These are phyloP conservation scores for Thelonectria rubi DNA, from an alignment of 2,329 filamentous ascomycete species.

Conservation along the genomic window DNA sequence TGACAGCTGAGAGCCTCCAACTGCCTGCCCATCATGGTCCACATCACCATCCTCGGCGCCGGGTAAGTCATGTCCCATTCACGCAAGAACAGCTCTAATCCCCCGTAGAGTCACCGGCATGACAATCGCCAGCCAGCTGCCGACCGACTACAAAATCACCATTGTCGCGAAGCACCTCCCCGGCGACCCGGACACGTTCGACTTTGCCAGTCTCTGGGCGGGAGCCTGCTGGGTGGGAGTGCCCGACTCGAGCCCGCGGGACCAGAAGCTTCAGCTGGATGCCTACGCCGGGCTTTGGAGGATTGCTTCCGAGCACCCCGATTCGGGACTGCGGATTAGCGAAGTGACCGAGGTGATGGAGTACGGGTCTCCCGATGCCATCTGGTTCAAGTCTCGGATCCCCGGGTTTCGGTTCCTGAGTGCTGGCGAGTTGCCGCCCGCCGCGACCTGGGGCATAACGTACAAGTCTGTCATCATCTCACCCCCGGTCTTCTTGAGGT, in stretches of 20 bases:
- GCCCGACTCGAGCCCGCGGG: slow-evolving; percentile 1
- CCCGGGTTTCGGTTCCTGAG: slow-evolving; percentile 14
- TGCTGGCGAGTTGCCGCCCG: not conserved
- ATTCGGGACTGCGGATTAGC: slow-evolving; percentile 12
- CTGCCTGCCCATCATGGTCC: not conserved
- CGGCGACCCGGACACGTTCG: not conserved
- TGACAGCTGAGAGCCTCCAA: too few species aligned
- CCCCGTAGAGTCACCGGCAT: slow-evolving; percentile 13
- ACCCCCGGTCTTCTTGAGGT: slow-evolving; percentile 6
- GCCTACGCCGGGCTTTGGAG: slow-evolving; percentile 13
- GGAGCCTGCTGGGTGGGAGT: slow-evolving; percentile 20
- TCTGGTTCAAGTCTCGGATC: slow-evolving; percentile 2
- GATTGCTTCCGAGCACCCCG: slow-evolving; percentile 6
- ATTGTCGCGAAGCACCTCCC: slow-evolving; percentile 19
- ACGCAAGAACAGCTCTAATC: not conserved
- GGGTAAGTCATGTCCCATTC: not conserved
- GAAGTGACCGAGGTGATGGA: slow-evolving; percentile 18
- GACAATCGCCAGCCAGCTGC: slow-evolving; percentile 17
- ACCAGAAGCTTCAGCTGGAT: slow-evolving; percentile 23
- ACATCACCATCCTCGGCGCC: slow-evolving; percentile 4
- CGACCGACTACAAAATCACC: slow-evolving; percentile 14
- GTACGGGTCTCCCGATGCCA: not conserved
- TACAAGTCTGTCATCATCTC: slow-evolving; percentile 18
- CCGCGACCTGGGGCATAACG: slow-evolving; percentile 5
- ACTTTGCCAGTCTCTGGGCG: slow-evolving; percentile 14